Conservation (phyloP, 2,329 filamentous ascomycete species). For the Truncatella angustata region DNA sequence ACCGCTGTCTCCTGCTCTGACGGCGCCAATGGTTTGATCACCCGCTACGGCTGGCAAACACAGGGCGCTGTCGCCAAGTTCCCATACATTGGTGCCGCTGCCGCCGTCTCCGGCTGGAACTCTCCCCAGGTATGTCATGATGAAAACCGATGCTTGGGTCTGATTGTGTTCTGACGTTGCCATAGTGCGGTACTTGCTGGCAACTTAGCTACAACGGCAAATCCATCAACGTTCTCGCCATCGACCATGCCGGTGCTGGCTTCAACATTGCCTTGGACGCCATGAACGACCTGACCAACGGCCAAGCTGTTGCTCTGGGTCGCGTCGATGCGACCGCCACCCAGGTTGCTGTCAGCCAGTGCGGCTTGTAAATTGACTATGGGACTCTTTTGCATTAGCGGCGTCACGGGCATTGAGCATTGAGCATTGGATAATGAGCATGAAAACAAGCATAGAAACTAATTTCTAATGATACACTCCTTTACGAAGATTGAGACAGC, state of each 20-base stretch:
- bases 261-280: conserved; percentile 58
- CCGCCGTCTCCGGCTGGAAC: conserved; percentile 55
- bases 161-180: too few relatives aligned
- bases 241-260: conserved; percentile 49
- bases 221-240: conserved; percentile 53
- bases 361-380: conserved; percentile 31
- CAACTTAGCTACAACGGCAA: conserved; percentile 48
- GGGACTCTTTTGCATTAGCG: background rate
- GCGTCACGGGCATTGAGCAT: background rate
- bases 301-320: conserved; percentile 48
- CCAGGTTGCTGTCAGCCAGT: conserved; percentile 42
- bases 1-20: conserved; percentile 64
- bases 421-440: conserved; percentile 6
- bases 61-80: conserved; percentile 51
- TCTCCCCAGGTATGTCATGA: conserved; percentile 35
- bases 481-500: too few relatives aligned
- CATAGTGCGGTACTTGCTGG: conserved; percentile 59
- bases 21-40: conserved; percentile 64
- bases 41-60: conserved; percentile 56
- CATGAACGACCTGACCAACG: conserved; percentile 54
- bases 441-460: background rate
- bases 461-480: conserved; percentile 2
- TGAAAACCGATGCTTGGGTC: background rate
- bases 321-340: conserved; percentile 47
- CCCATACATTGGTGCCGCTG: conserved; percentile 54